Evolutionary conservation across 73 alveolate genomes (phyloP).

Genomic region (Paramecium caudatum): DNA sequence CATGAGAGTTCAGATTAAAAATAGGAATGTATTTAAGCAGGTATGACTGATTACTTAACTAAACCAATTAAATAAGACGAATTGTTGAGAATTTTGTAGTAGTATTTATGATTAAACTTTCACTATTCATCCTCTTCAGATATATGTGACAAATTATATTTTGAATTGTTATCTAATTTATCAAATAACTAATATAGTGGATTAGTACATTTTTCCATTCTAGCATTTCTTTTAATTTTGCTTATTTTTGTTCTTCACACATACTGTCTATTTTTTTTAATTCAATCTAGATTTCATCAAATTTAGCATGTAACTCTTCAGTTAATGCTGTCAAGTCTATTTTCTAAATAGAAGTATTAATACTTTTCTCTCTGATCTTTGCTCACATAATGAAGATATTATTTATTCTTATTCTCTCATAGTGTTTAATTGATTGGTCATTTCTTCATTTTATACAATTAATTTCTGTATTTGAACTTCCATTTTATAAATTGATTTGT

Average conservation of each 20-base stretch:
- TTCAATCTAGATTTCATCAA: background rate
- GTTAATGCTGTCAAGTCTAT: constrained; percentile 59
- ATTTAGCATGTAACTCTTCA: constrained; percentile 45
- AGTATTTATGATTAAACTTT: constrained; percentile 49
- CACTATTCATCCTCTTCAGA: constrained; percentile 55
- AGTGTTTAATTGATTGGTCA: background rate
- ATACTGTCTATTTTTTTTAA: background rate
- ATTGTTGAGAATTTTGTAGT: constrained; percentile 14
- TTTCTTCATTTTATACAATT: background rate
- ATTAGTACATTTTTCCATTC: constrained; percentile 54
- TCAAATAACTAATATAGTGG: constrained; percentile 29
- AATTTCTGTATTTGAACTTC: background rate
- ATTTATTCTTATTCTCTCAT: background rate
- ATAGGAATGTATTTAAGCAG: constrained; percentile 41
- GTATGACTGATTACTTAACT: constrained; percentile 35
- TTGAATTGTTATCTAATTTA: constrained; percentile 12
- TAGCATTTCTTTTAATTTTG: constrained; percentile 2
- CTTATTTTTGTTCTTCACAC: constrained; percentile 5
- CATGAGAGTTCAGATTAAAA: background rate
- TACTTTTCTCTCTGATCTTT: constrained; percentile 53
- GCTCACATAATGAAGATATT: constrained; percentile 28
- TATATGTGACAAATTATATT: constrained; percentile 35
- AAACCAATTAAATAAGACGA: constrained; percentile 4
- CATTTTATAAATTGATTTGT: background rate
- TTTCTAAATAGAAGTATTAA: constrained; percentile 13